Percentiles rank a stretch among this genome's conserved stretches.
Evolutionary conservation across 352 stramenopile genomes (phyloP).

Genomic region (Blastocystis sp.): DNA sequence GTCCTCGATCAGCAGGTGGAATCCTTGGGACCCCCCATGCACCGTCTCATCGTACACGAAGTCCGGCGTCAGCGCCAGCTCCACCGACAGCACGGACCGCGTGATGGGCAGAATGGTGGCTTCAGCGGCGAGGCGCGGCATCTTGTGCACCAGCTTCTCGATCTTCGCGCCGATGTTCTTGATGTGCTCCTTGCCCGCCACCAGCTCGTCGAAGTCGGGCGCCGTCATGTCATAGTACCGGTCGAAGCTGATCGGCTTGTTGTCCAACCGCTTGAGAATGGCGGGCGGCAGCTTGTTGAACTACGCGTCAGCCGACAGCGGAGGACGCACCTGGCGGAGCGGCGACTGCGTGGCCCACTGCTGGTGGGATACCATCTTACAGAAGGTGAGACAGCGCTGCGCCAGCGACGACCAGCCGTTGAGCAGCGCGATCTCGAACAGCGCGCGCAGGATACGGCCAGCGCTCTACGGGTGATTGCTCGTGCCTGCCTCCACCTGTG

Average conservation of each 20-base stretch:
- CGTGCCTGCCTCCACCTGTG: constrained; percentile 96
- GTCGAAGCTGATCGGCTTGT: constrained; percentile 73
- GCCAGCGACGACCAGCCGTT: constrained; percentile 80
- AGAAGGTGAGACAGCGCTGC: constrained; percentile 81
- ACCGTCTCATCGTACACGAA: constrained; percentile 91
- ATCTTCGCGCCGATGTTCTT: constrained; percentile 74
- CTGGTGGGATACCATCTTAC: constrained; percentile 92
- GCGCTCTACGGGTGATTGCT: constrained; percentile 94
- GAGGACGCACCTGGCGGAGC: constrained; percentile 83
- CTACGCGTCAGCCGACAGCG: constrained; percentile 73
- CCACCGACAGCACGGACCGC: constrained; percentile 65
- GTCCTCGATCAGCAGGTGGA: constrained; percentile 98
- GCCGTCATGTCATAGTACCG: constrained; percentile 84
- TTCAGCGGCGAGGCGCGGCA: constrained; percentile 81
- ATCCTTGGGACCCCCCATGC: constrained; percentile 90
- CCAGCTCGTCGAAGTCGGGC: constrained; percentile 87
- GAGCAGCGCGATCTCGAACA: constrained; percentile 97
- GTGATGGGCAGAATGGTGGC: constrained; percentile 88
- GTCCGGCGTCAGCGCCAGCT: constrained; percentile 88
- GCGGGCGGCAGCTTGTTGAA: constrained; percentile 74
- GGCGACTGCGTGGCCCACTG: constrained; percentile 93
- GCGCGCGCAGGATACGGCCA: constrained; percentile 87
- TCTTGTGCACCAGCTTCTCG: constrained; percentile 76
- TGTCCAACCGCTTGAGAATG: constrained; percentile 70
- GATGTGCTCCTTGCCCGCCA: constrained; percentile 72